Base-by-base conservation (phyloP, 805 yeast species). In the Starmerella tilneyi region DNA sequence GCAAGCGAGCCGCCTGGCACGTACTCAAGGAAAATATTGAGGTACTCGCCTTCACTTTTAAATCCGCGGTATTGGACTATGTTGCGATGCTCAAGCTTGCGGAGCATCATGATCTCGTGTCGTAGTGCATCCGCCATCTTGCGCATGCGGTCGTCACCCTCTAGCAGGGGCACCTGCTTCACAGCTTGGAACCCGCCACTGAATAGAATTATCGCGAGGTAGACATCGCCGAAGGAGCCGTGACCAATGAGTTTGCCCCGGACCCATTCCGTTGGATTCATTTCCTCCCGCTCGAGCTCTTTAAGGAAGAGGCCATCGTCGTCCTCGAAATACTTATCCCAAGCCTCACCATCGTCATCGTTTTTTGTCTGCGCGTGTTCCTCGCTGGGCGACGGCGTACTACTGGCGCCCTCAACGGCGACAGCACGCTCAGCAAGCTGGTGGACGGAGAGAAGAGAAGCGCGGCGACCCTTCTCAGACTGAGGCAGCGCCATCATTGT, bases 161-260 rank as follows among this genome's bases (percentile, higher is more conserved):
- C 41, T 1, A 82, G 79, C 15, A 88, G 60, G 38, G 80, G 81
- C 1, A 92, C 96, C 61, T 88, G 96, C 59, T 92, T 92, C 16
- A 92, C 96, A 1, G 97, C 98, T 94, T 89, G 84, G 42, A 92
- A 69, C 59, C 86, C 97, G 34, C 98, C 98, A 0, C 94, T 86
- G 27, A 80, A 64, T 1, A 94, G 82, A 59, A 88, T 84, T 78
- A 92, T 78, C 0, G 96, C 98, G 29, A 92, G 66, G 51, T 81
- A 88, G 1, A 92, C 98, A 2, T 84, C 79, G 26, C 97, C 98
- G 68, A 86, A 92, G 49, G 94, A 80, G 3, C 98, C 98, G 9
- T 89, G 79, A 0, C 98, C 98, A 52, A 92, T 85, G 38, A 86
- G 69, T 0, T 94, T 84, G 38, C 98, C 98, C 56, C 82, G 82